Conservation (phyloP, 192 early-diverging fungal species). For the Funneliformis geosporum region DNA sequence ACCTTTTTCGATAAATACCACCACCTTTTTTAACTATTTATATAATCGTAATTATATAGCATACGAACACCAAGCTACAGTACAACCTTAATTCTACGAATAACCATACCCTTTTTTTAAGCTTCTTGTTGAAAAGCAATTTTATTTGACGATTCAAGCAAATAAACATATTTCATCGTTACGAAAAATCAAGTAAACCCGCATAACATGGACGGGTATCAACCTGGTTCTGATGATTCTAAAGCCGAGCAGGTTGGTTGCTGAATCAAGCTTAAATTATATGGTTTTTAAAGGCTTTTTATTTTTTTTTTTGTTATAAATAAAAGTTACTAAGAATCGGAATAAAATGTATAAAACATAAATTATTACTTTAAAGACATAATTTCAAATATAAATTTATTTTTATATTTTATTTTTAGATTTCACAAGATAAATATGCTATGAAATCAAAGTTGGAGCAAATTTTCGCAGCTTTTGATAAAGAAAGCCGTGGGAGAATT, state of each 20-base stretch:
- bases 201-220: neutral
- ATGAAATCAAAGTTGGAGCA: constrained; percentile 1
- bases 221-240: neutral
- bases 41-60: neutral
- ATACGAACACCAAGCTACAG: neutral
- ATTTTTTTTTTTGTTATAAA: too few species aligned
- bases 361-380: too few species aligned
- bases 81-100: neutral
- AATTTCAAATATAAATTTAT: neutral
- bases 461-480: constrained; percentile 27
- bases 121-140: neutral
- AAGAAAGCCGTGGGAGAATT: constrained; percentile 39
- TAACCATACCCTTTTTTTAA: neutral
- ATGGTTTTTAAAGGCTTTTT: too few species aligned
- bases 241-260: neutral
- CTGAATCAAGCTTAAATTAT: neutral
- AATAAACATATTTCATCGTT: neutral
- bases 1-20: neutral
- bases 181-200: neutral
- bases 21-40: too few species aligned
- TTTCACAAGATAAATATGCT: neutral
- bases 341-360: too few species aligned
- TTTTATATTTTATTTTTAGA: neutral
- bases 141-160: neutral
- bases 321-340: too few species aligned